Base-by-base conservation (phyloP, 768 basidiomycete genomes). In the Pulveroboletus frians region DNA sequence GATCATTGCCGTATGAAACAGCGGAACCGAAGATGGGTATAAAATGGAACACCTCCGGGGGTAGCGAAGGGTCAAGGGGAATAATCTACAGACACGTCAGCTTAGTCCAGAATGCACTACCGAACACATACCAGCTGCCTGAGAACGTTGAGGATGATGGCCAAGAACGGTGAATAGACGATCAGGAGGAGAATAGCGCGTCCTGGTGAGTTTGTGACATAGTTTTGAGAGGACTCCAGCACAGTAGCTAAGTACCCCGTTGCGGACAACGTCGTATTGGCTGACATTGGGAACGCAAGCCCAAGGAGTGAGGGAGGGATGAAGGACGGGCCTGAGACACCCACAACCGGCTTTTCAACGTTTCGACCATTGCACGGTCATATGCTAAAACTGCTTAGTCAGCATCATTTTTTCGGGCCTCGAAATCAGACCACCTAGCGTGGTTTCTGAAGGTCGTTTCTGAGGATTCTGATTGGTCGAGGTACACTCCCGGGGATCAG, bases 11-110 rank as follows among this genome's bases (percentile, higher is more conserved):
- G 61, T 99, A 98, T 31, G 75, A 66, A 13, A 89, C 77, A 0
- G 93, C 89, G 27, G 93, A 96, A 20, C 96, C 96, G 54, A 99
- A 68, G 62, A 88, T 76, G 7, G 96, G 96, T 39, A 98, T 69
- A 75, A 85, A 84, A 66, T 97, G 91, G 73, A 97, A 99, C 17
- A 98, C 92, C 36, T 87, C 73, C 0, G 96, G 96, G 2, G 96
- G 96, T 36, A 84, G 71, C 15, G 81, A 81, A 18, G 80, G 74
- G 62, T 83, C 79, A 51, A 77, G 76, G 9, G 91, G 90, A 31
- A 83, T 58, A 46, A 85, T 54, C 89, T 92, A 51, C 44, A 15
- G 39, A 39, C 32, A 39, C 11, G 42, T 56, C n/a, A 56, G 38
- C 17, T 13, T n/a, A 9, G 3, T 35, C 48, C 29, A 9, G 10